These are phyloP conservation scores for Piloderma croceum DNA, from an alignment of 768 basidiomycete genomes.

Conservation along the genomic window DNA sequence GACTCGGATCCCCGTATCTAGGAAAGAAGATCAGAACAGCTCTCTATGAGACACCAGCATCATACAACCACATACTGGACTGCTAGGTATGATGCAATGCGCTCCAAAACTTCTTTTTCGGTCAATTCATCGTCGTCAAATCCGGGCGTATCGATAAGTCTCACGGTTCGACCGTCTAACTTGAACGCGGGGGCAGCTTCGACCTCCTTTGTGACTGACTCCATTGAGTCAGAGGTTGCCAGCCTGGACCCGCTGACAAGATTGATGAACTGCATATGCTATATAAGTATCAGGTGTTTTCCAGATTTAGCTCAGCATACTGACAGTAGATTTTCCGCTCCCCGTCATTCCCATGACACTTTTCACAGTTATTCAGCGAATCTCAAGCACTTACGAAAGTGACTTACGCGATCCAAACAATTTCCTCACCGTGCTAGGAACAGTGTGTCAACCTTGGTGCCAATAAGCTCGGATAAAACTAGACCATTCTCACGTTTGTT, in stretches of 20 bases:
- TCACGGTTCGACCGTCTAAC: constrained; percentile 37
- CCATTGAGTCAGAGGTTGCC: constrained; percentile 38
- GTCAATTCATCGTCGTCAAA: constrained; percentile 50
- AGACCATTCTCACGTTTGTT: too few relatives aligned
- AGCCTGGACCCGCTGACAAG: constrained; percentile 43
- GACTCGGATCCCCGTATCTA: neutral
- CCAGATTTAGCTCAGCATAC: neutral
- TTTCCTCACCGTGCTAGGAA: too few relatives aligned
- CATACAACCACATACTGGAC: constrained; percentile 11
- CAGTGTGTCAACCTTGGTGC: too few relatives aligned
- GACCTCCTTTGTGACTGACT: constrained; percentile 48
- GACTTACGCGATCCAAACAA: too few relatives aligned
- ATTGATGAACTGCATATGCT: constrained; percentile 50
- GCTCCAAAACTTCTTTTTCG: constrained; percentile 43
- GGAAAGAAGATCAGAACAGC: neutral
- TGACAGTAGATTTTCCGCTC: constrained; percentile 33
- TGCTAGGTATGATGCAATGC: constrained; percentile 36
- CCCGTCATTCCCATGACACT: constrained; percentile 33
- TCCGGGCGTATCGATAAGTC: constrained; percentile 54
- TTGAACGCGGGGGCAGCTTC: constrained; percentile 37
- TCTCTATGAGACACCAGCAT: neutral
- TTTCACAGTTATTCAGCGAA: too few relatives aligned
- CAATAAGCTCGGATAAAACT: too few relatives aligned
- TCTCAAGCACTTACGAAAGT: too few relatives aligned
- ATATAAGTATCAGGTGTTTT: neutral